Evolutionary conservation across 2,329 filamentous ascomycete genomes (phyloP).

Genomic region (Metarhizium rileyi): DNA sequence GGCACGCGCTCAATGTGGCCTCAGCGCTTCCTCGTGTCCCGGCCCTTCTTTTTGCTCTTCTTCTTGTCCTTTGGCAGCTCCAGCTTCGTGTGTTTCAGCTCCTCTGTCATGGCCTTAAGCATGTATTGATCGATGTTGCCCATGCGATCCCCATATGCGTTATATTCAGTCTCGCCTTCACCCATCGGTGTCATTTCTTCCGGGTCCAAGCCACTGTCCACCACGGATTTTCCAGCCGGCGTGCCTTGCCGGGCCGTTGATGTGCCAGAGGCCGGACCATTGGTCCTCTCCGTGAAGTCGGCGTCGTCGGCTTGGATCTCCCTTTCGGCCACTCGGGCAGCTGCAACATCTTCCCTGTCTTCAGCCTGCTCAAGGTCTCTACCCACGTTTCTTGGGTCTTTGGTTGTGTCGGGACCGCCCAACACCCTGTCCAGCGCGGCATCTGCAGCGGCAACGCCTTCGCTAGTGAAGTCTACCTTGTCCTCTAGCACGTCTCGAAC

Average conservation of each 20-base stretch:
- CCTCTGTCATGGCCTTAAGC: constrained; percentile 56
- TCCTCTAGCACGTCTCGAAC: constrained; percentile 60
- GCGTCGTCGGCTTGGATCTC: constrained; percentile 81
- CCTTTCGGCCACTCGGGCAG: constrained; percentile 77
- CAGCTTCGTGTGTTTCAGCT: constrained; percentile 47
- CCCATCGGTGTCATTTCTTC: constrained; percentile 11
- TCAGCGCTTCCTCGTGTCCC: constrained; percentile 43
- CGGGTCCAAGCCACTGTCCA: constrained; percentile 25
- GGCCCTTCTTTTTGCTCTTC: constrained; percentile 50
- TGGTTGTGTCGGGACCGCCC: constrained; percentile 51
- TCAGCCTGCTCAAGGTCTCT: constrained; percentile 81
- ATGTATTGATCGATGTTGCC: constrained; percentile 67
- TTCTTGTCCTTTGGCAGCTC: constrained; percentile 57
- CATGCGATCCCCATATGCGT: constrained; percentile 49
- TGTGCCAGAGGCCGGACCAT: constrained; percentile 33
- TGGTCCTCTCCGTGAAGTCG: constrained; percentile 65
- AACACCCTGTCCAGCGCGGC: constrained; percentile 82
- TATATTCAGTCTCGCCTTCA: constrained; percentile 38
- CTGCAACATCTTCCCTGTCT: constrained; percentile 82
- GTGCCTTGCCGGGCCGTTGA: constrained; percentile 44
- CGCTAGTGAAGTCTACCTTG: constrained; percentile 37
- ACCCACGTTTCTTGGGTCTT: constrained; percentile 52
- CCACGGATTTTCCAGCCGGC: constrained; percentile 29
- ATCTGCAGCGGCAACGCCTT: constrained; percentile 60
- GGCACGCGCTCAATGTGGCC: background rate